Percentiles rank a stretch among this genome's conserved stretches.
These are phyloP conservation scores for Cryptococcus sp. DNA, from an alignment of 1,284 basidiomycete species.

Conservation along the genomic window DNA sequence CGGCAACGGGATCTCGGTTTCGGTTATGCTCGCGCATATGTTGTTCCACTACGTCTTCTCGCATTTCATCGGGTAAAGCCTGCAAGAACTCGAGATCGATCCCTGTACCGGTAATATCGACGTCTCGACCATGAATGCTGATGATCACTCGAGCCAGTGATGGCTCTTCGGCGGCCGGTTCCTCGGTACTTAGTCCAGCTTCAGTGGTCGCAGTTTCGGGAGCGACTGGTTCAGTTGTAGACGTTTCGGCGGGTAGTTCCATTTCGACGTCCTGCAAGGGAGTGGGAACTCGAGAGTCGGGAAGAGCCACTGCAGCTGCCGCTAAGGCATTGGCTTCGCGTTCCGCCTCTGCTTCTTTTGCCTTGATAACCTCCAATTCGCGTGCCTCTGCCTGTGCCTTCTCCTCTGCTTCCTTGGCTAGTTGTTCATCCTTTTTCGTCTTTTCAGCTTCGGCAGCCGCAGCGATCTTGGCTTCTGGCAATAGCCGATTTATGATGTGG, in stretches of 20 bases:
- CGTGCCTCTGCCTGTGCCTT: constrained; percentile 14
- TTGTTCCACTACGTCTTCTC: constrained; percentile 96
- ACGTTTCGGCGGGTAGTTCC: constrained; percentile 30
- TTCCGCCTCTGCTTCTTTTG: constrained; percentile 15
- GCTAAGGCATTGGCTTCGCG: neutral
- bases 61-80: constrained; percentile 96
- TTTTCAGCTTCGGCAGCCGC: constrained; percentile 46
- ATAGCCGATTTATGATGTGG: constrained; percentile 68
- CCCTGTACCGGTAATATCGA: constrained; percentile 97
- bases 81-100: constrained; percentile 98
- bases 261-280: constrained; percentile 72
- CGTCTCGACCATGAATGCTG: constrained; percentile 82
- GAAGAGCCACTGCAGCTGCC: constrained; percentile 21
- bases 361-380: constrained; percentile 17
- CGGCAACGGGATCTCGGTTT: constrained; percentile 60
- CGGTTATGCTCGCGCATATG: constrained; percentile 72
- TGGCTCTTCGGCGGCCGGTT: neutral
- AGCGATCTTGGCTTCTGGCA: constrained; percentile 65
- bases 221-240: neutral
- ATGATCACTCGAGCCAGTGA: constrained; percentile 66
- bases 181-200: neutral
- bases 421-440: constrained; percentile 34
- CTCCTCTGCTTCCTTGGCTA: constrained; percentile 24
- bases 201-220: neutral
- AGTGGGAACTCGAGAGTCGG: constrained; percentile 50